These are phyloP conservation scores for Amaranthus hypochondriacus DNA, from an alignment of 148 eudicot genomes.

Conservation along the genomic window DNA sequence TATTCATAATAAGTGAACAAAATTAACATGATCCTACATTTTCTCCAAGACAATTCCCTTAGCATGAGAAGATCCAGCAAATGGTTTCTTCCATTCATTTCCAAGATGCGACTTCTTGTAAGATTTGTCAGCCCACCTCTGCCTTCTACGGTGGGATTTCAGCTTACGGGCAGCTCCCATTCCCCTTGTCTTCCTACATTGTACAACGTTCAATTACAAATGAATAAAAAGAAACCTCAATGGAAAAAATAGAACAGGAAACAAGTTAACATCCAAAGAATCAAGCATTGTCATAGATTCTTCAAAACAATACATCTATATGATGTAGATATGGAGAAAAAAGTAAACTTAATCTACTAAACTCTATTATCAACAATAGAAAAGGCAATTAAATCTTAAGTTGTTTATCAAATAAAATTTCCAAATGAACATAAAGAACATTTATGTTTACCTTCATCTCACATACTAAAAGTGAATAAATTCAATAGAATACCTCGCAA, in stretches of 20 bases:
- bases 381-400: too few relatives aligned
- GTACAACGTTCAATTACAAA: neutral
- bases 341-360: too few relatives aligned
- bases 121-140: constrained; percentile 90
- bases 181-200: constrained; percentile 72
- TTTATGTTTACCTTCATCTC: too few relatives aligned
- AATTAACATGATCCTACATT: constrained; percentile 38
- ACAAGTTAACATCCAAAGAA: neutral
- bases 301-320: too few relatives aligned
- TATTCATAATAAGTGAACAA: neutral
- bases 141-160: constrained; percentile 68
- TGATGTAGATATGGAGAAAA: too few relatives aligned
- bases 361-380: too few relatives aligned
- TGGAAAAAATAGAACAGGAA: neutral
- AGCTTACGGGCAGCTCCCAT: constrained; percentile 96
- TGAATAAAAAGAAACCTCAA: neutral
- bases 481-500: too few relatives aligned
- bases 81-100: constrained; percentile 94
- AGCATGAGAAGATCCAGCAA: constrained; percentile 90
- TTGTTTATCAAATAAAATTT: too few relatives aligned
- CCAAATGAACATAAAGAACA: too few relatives aligned
- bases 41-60: constrained; percentile 94
- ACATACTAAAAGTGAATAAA: too few relatives aligned
- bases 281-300: neutral
- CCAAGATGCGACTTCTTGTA: constrained; percentile 95